Base-by-base conservation (phyloP, 306 rosid species). In the Medicago lupulina region DNA sequence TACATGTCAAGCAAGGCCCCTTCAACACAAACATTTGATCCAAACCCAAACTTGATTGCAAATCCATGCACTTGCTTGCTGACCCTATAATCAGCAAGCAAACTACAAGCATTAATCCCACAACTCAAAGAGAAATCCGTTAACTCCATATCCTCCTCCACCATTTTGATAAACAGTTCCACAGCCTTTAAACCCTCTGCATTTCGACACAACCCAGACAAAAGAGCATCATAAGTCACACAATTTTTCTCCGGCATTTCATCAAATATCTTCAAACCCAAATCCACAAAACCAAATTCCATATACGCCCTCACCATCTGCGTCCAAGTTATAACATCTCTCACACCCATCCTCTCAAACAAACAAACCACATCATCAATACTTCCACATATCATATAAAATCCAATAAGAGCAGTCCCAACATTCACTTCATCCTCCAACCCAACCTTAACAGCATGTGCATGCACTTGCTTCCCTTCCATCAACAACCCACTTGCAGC, bases 1-100 rank as follows among this genome's bases (percentile, higher is more conserved):
- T 81, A 89, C 97, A 90, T 88, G 73, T 94, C 96, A 67, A 94
- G 85, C 87, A 94, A 83, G 0, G 97, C 90, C 7, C 88, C 79
- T 68, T 90, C 92, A 57, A 91, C 78, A 67, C 76, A 83, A 47
- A 50, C 80, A 86, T 94, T 93, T 47, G 89, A 86, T 47, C 86
- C 84, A 70, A 83, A 85, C 61, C 88, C 94, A 76, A 85, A 88
- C 85, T 94, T 91, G 60, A 88, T 60, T 15, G 74, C 60, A 76
- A 94, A 89, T 46, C 91, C 94, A 78, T 91, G 96, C 83, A 88
- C 79, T 77, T 94, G 97, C 85, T 83, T 83, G 72, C 92, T 75
- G 53, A 85, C 62, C 78, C 19, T 54, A 47, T 71, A 43, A 68
- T 87, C 90, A 70, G 58, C 83, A 8, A 88, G 79, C 89, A 91